Conservation (phyloP, 2,329 filamentous ascomycete species). For the Nannizziopsis barbatae region DNA sequence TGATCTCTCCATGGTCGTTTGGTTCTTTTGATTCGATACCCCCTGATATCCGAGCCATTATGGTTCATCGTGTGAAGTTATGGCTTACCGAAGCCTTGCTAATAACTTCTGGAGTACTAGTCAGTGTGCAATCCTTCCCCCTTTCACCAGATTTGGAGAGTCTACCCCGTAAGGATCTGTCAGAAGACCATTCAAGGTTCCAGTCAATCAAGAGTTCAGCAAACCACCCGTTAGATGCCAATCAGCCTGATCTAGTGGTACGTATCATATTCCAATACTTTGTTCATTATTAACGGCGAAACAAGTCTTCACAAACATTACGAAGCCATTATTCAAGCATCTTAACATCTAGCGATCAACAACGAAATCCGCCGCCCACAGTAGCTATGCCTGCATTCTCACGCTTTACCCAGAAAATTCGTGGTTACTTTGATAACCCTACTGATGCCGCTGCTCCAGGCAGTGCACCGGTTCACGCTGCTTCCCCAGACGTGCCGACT, state of each 20-base stretch:
- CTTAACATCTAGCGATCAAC: background rate
- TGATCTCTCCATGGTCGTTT: background rate
- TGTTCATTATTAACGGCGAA: background rate
- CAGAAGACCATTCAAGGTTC: background rate
- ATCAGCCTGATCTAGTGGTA: background rate
- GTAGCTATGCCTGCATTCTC: background rate
- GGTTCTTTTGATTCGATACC: background rate
- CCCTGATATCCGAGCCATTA: background rate
- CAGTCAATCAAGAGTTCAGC: background rate
- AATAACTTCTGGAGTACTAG: constrained; percentile 1
- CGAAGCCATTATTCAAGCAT: background rate
- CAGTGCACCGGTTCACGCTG: background rate
- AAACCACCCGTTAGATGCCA: background rate
- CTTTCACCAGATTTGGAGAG: background rate
- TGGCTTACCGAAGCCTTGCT: constrained; percentile 9
- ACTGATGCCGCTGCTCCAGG: background rate
- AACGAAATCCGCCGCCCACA: background rate
- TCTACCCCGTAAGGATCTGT: background rate
- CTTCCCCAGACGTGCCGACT: background rate
- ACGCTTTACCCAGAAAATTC: background rate
- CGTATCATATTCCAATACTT: background rate
- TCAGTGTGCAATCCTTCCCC: constrained; percentile 1
- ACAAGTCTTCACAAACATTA: background rate
- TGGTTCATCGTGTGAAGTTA: background rate
- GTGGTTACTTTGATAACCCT: background rate